Evolutionary conservation across 768 basidiomycete genomes (phyloP).

Genomic region (Russula sp.): DNA sequence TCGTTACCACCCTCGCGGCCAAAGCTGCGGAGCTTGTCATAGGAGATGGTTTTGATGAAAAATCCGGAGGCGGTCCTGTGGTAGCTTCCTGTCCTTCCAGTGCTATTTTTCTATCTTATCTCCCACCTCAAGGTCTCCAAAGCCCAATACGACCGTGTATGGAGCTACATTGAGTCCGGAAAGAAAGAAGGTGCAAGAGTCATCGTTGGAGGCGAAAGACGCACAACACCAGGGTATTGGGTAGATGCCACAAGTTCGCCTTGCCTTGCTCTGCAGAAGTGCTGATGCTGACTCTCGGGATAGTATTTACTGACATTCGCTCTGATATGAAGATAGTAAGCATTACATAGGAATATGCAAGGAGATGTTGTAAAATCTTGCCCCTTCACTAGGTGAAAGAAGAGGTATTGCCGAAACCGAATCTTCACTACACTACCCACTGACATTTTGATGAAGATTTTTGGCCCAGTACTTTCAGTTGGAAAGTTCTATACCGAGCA

Average conservation of each 20-base stretch:
- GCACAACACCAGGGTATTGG: slow-evolving; percentile 72
- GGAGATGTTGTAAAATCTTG: not conserved
- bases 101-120: not conserved
- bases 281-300: not conserved
- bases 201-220: slow-evolving; percentile 73
- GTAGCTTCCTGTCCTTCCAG: slow-evolving; percentile 37
- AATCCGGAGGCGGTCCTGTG: slow-evolving; percentile 73
- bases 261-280: not conserved
- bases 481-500: slow-evolving; percentile 81
- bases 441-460: slow-evolving; percentile 50
- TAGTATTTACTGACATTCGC: slow-evolving; percentile 77
- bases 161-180: slow-evolving; percentile 83
- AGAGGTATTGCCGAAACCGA: slow-evolving; percentile 39
- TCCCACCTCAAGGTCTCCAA: slow-evolving; percentile 56
- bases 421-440: not conserved
- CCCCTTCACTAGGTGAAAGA: slow-evolving; percentile 46
- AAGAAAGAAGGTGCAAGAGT: slow-evolving; percentile 77
- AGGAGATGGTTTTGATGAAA: slow-evolving; percentile 75
- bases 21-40: slow-evolving; percentile 65
- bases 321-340: slow-evolving; percentile 82
- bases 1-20: slow-evolving; percentile 54
- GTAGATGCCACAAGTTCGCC: slow-evolving; percentile 81
- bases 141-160: slow-evolving; percentile 76
- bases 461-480: slow-evolving; percentile 86
- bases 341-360: slow-evolving; percentile 5